phyloP scores from a whole-genome alignment of 495 filamentous ascomycete genomes.

The Parathielavia hyrcaniae region DNA sequence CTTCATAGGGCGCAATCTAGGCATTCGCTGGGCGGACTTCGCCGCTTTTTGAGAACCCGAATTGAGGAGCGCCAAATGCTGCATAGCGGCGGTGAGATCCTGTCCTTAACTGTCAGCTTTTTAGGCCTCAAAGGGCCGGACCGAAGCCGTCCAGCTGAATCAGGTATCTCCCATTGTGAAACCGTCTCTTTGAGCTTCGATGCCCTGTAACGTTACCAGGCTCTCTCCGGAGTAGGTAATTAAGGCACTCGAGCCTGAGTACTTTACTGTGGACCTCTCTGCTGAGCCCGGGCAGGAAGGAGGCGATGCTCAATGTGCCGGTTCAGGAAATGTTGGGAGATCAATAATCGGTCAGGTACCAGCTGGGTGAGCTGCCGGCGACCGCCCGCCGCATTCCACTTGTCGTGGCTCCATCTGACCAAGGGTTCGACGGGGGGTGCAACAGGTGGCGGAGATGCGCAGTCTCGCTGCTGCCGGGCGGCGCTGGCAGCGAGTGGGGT shows the following conservation, averaged over 20 bases:
- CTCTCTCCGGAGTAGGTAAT: no score
- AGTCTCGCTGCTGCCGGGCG: constrained; percentile 7
- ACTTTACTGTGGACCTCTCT: no score
- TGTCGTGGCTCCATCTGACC: constrained; percentile 23
- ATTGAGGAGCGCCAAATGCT: background rate
- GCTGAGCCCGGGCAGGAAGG: no score
- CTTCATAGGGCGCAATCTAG: no score
- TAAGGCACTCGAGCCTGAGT: no score
- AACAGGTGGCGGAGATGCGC: constrained; percentile 5
- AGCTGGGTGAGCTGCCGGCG: background rate
- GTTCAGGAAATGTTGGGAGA: background rate
- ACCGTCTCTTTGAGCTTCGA: background rate
- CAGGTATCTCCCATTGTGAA: background rate
- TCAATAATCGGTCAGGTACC: background rate
- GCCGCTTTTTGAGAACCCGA: background rate
- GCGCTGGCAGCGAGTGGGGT: constrained; percentile 4
- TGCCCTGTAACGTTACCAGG: no score
- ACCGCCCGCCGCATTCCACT: background rate
- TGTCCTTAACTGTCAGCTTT: background rate
- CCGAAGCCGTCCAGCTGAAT: background rate
- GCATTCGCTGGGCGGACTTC: no score
- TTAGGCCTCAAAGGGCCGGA: constrained; percentile 5
- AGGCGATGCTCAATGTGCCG: constrained; percentile 12
- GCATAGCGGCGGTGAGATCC: constrained; percentile 5
- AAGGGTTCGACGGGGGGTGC: background rate